Percentiles rank a stretch among this genome's conserved stretches.
Conservation (phyloP, 352 stramenopile genomes). For the Phytopythium cucurbitacearum region DNA sequence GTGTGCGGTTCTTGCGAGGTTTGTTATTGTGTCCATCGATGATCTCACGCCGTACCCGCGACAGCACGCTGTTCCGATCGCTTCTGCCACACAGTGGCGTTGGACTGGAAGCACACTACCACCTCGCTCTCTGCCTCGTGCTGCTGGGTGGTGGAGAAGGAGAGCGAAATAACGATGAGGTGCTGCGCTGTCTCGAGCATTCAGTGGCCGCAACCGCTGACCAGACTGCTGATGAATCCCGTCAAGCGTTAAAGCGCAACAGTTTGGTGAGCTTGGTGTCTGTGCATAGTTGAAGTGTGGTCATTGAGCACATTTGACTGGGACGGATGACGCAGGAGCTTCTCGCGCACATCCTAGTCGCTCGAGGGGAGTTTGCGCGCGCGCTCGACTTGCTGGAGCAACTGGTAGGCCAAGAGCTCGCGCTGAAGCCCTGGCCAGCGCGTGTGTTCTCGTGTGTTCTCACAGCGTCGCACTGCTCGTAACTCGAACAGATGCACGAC, state of each 20-base stretch:
- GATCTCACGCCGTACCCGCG: neutral
- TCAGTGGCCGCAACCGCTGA: conserved; percentile 10
- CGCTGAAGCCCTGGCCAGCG: neutral
- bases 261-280: conserved; percentile 14
- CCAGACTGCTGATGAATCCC: conserved; percentile 10
- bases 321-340: conserved; percentile 28
- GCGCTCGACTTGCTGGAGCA: conserved; percentile 17
- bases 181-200: conserved; percentile 23
- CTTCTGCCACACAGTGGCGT: conserved; percentile 14
- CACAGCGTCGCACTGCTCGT: neutral
- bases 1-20: conserved; percentile 6
- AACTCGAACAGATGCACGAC: neutral
- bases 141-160: conserved; percentile 21
- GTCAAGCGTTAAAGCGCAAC: conserved; percentile 17
- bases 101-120: conserved; percentile 27
- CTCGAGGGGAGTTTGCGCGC: conserved; percentile 14
- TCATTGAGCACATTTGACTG: neutral
- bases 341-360: conserved; percentile 34
- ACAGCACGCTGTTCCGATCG: conserved; percentile 22
- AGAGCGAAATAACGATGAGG: conserved; percentile 17
- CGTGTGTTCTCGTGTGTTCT: conserved; percentile 2
- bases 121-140: conserved; percentile 46
- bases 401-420: conserved; percentile 9
- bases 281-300: too few relatives aligned
- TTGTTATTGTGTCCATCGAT: neutral